Evolutionary conservation across 306 rosid species (phyloP), one percentile per base, ranked within the genome.

Genomic region (Argentina anserina): DNA sequence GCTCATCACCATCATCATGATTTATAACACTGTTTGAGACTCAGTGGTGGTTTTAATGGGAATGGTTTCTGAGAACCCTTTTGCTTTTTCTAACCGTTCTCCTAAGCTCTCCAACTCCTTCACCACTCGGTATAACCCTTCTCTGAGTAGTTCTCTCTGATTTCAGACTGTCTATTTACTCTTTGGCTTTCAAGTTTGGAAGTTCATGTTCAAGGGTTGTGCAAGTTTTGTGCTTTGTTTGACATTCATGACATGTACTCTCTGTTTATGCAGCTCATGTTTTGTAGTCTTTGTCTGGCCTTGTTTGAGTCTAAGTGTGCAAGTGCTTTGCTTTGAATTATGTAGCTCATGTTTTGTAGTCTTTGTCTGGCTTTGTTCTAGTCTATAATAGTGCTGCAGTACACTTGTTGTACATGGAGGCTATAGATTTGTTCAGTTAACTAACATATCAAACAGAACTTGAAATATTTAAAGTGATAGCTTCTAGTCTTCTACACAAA

Each of bases 91-190:
- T 58, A 74, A 77, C 72, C 86, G 82, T 77, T 81, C 93, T 42
- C 90, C 96, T 20, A 89, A 80, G 77, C 81, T 90, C 71, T 83
- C 83, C 86, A 90, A 86, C 79, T 82, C 96, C 79, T 92, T 88
- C 86, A 86, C 92, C 66, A 85, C 98, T 55, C 82, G 98, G 96
- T 92, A 86, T 28, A 28, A 58, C 36, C 37, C 4, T 42, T 42
- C 47, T 40, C 43, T 40, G n/a, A n/a, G n/a, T n/a, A n/a, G 0
- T 4, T 25, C 34, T 58, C 37, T 55, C 56, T 58, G 28, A n/a
- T 28, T 58, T 26, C 64, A 28, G 9, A 58, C 28, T 58, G n/a
- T 58, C 36, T 20, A 14, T 58, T 28, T 28, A 56, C 63, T 56
- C 63, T 58, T 28, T 29, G 14, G 9, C 64, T 58, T 2, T 58